These are phyloP conservation scores for Nothophoma quercina DNA, from an alignment of 2,329 filamentous ascomycete genomes.

Conservation along the genomic window DNA sequence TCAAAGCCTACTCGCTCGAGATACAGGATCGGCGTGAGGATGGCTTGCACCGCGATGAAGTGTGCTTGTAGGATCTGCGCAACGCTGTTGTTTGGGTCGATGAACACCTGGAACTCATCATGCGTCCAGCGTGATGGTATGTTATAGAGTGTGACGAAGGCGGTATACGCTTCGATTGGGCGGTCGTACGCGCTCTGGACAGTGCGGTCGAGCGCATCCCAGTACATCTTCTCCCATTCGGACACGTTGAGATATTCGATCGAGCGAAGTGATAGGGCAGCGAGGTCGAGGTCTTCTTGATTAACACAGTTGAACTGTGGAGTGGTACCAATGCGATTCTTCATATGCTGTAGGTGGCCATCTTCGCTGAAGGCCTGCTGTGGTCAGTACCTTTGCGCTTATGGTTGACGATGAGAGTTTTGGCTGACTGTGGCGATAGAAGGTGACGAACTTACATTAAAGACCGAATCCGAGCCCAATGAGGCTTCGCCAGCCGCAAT, in stretches of 20 bases:
- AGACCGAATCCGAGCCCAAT: constrained; percentile 34
- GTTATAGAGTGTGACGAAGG: constrained; percentile 54
- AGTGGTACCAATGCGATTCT: constrained; percentile 32
- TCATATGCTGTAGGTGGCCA: constrained; percentile 43
- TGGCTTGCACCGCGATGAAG: constrained; percentile 56
- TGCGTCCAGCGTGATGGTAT: constrained; percentile 51
- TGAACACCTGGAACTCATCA: constrained; percentile 53
- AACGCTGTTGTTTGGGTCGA: constrained; percentile 52
- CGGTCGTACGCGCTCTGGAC: constrained; percentile 40
- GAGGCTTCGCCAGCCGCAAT: constrained; percentile 39
- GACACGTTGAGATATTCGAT: constrained; percentile 39
- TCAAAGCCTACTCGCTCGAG: constrained; percentile 45
- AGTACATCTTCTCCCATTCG: constrained; percentile 39
- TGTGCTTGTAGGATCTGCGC: constrained; percentile 56
- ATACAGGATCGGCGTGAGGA: constrained; percentile 53
- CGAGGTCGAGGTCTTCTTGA: constrained; percentile 40
- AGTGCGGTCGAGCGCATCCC: constrained; percentile 33
- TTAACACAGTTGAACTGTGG: constrained; percentile 28
- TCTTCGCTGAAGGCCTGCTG: constrained; percentile 42
- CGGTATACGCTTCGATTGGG: constrained; percentile 50
- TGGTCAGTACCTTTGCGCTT: constrained; percentile 2
- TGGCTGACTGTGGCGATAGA: constrained; percentile 4
- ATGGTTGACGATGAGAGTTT: background rate
- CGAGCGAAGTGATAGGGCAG: constrained; percentile 36
- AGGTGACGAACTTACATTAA: constrained; percentile 30